Base-by-base conservation (phyloP, 192 early-diverging fungal species). In the Dimargaris cristalligena region DNA sequence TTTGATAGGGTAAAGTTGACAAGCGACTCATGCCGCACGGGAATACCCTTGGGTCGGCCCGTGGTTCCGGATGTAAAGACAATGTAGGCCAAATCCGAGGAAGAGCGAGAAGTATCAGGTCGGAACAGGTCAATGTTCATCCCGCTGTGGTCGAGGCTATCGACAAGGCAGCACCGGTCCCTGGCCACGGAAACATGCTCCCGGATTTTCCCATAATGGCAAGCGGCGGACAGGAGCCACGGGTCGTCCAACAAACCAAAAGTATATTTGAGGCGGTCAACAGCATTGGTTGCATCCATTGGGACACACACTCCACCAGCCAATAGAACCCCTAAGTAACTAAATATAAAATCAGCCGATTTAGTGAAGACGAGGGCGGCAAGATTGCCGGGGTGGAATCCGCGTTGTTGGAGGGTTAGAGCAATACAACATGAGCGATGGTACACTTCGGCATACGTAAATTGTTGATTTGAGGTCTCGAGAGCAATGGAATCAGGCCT, bases 41-140 rank as follows among this genome's bases (percentile, higher is more conserved):
- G 55, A 1, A 57, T 34, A 3, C 34, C 55, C 55, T 57, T 57
- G 55, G 55, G 55, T 6, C 35, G 32, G 0, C 55, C 55, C 3
- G 55, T 57, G 22, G 34, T 57, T 16, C 55, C 55, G 0, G 55
- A 57, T 3, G 55, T 57, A 34, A 57, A 57, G 18, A 38, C 18
- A 22, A 57, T 38, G 18, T 38, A 57, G 4, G 55, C 55, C 34
- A 35, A 0, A 35, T 57, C 55, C 10, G 55, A 2, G 20, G 13
- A 20, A n/a, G 33, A 10, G 28, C 1, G 9, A 31, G 23, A 28
- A 10, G 52, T 0, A 31, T 29, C 52, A 28, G 29, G 8, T 54
- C 29, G 1, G 29, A 29, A 18, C 18, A 6, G 26, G n/a, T 31
- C 1, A 20, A 20, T 9, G 28, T 29, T 11, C 23, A 2, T 52